phyloP scores from a whole-genome alignment of 2,329 filamentous ascomycete species.

The Neonectria hederae region DNA sequence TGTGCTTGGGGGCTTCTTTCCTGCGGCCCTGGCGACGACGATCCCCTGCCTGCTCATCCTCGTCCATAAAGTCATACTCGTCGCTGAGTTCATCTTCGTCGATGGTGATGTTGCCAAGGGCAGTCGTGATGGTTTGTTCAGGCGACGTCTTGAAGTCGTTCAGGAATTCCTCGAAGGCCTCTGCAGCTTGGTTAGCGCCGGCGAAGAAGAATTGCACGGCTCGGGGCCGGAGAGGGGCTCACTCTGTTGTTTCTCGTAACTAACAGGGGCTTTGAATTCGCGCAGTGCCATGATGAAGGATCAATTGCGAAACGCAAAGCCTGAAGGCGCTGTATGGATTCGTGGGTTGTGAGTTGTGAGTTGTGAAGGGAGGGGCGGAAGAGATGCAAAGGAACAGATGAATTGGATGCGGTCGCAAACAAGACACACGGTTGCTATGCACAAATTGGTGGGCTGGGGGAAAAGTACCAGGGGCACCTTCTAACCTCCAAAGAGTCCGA shows the following conservation, averaged over 20 bases:
- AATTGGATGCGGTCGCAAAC: constrained; percentile 24
- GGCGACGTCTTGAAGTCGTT: constrained; percentile 85
- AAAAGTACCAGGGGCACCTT: constrained; percentile 39
- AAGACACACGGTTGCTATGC: constrained; percentile 38
- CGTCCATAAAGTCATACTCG: constrained; percentile 93
- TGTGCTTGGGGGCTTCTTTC: constrained; percentile 71
- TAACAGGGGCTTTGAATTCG: constrained; percentile 79
- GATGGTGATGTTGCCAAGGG: constrained; percentile 84
- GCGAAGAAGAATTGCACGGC: constrained; percentile 10
- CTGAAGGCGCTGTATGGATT: constrained; percentile 26
- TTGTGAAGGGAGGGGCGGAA: constrained; percentile 21
- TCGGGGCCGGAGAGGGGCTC: constrained; percentile 45
- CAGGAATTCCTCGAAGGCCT: constrained; percentile 88
- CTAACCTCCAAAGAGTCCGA: constrained; percentile 15
- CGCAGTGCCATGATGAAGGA: constrained; percentile 79
- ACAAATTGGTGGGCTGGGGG: constrained; percentile 47
- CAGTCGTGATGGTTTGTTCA: constrained; percentile 77
- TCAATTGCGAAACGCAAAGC: constrained; percentile 31
- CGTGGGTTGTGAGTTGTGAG: constrained; percentile 23
- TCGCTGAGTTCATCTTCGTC: constrained; percentile 88
- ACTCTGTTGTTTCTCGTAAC: constrained; percentile 90
- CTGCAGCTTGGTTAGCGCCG: constrained; percentile 56
- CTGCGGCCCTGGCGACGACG: constrained; percentile 59
- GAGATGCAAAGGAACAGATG: constrained; percentile 16
- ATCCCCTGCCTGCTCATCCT: constrained; percentile 70